These are phyloP conservation scores for Microascus cirrosus DNA, from an alignment of 2,329 filamentous ascomycete species.

Conservation along the genomic window DNA sequence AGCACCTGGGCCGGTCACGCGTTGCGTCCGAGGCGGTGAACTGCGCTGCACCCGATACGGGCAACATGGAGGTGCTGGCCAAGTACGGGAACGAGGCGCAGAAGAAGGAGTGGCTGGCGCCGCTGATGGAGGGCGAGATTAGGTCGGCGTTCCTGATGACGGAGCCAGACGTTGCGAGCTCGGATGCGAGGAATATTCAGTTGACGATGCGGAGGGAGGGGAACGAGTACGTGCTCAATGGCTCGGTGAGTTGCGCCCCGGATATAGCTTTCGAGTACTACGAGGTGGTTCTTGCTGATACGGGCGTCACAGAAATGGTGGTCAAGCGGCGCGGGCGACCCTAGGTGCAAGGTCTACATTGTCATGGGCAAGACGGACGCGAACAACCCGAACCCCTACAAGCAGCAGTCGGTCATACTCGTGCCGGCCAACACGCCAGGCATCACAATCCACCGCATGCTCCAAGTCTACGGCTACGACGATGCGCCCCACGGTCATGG, in stretches of 20 bases:
- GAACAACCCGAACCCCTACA: constrained; percentile 64
- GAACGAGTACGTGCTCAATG: constrained; percentile 84
- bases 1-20: constrained; percentile 80
- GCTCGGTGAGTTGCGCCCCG: constrained; percentile 43
- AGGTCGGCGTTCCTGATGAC: constrained; percentile 91
- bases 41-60: constrained; percentile 83
- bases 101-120: constrained; percentile 73
- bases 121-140: constrained; percentile 74
- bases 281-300: neutral
- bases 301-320: constrained; percentile 76
- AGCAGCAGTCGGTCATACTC: constrained; percentile 85
- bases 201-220: constrained; percentile 74
- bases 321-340: constrained; percentile 91
- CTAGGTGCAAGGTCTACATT: constrained; percentile 84
- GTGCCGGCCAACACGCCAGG: constrained; percentile 74
- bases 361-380: constrained; percentile 92
- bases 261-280: neutral
- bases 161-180: constrained; percentile 77
- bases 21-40: constrained; percentile 80
- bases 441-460: constrained; percentile 87
- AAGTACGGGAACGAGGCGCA: constrained; percentile 82
- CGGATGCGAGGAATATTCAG: constrained; percentile 87
- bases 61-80: constrained; percentile 91
- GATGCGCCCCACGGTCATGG: constrained; percentile 98
- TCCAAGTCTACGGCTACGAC: constrained; percentile 90